Evolutionary conservation across 371 early-diverging fungal genomes (phyloP).

Genomic region (Rhizopus sp.): DNA sequence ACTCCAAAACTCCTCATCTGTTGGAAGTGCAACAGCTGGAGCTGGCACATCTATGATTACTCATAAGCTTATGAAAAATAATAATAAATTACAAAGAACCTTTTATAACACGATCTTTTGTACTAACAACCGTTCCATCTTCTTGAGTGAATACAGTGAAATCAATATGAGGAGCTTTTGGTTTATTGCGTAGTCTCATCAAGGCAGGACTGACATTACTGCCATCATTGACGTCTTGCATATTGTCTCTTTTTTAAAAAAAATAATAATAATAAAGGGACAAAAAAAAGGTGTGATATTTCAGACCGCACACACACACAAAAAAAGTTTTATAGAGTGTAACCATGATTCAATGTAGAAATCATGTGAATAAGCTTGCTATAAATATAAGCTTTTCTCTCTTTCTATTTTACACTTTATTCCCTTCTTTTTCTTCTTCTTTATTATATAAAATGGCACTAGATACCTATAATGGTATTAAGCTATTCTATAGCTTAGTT

Average conservation of each 20-base stretch:
- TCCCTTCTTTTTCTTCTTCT: background rate
- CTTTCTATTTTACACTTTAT: background rate
- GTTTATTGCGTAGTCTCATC: constrained; percentile 28
- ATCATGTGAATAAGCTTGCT: background rate
- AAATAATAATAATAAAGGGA: background rate
- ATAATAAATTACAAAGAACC: constrained; percentile 31
- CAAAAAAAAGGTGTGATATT: background rate
- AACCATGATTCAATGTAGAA: constrained; percentile 1
- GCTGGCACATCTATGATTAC: constrained; percentile 16
- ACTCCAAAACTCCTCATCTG: constrained; percentile 62
- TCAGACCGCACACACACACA: background rate
- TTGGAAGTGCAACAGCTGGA: constrained; percentile 52
- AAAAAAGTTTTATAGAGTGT: background rate
- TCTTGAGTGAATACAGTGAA: constrained; percentile 78
- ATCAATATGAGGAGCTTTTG: constrained; percentile 54
- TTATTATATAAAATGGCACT: constrained; percentile 17
- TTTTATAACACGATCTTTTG: constrained; percentile 76
- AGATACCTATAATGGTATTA: constrained; percentile 26
- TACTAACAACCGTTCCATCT: constrained; percentile 77
- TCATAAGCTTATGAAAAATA: background rate
- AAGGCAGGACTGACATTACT: constrained; percentile 21
- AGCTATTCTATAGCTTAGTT: constrained; percentile 22
- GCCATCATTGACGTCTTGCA: constrained; percentile 3
- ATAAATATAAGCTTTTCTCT: background rate
- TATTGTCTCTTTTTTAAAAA: background rate